A percentile compares a stretch with the other conserved stretches of the same genome.
These are phyloP conservation scores for Didymella exigua DNA, from an alignment of 2,329 filamentous ascomycete genomes.

Conservation along the genomic window DNA sequence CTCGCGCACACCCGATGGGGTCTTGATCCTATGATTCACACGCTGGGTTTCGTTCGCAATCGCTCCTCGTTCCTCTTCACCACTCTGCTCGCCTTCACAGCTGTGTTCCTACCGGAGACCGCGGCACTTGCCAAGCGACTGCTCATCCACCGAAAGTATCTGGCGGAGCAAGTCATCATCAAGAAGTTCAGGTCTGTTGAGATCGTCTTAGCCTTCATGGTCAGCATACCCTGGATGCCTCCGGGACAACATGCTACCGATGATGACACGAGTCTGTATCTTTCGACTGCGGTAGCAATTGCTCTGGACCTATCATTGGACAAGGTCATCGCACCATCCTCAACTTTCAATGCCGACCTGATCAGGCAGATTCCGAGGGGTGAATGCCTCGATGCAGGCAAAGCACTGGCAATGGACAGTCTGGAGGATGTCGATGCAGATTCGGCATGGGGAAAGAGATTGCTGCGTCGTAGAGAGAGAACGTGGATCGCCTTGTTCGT, in stretches of 20 bases:
- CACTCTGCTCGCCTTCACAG: slow-evolving; percentile 70
- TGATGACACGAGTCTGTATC: slow-evolving; percentile 74
- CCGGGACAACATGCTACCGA: slow-evolving; percentile 70
- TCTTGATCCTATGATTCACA: slow-evolving; percentile 71
- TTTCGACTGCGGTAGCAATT: slow-evolving; percentile 71
- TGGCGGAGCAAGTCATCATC: slow-evolving; percentile 67
- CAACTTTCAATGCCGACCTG: slow-evolving; percentile 54
- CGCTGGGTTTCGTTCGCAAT: slow-evolving; percentile 66
- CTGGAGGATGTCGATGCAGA: slow-evolving; percentile 66
- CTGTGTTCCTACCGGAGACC: slow-evolving; percentile 69
- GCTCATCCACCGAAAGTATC: slow-evolving; percentile 65
- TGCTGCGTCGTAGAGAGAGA: slow-evolving; percentile 69
- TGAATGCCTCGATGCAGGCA: slow-evolving; percentile 71
- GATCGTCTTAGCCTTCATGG: slow-evolving; percentile 75
- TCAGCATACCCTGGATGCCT: slow-evolving; percentile 77
- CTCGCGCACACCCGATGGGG: slow-evolving; percentile 77
- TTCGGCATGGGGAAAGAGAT: slow-evolving; percentile 64
- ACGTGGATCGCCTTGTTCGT: slow-evolving; percentile 76
- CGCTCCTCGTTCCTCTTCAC: slow-evolving; percentile 75
- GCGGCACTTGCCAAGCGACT: slow-evolving; percentile 69
- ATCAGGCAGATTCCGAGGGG: slow-evolving; percentile 62
- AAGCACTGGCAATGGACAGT: slow-evolving; percentile 70
- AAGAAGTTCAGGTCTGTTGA: slow-evolving; percentile 72
- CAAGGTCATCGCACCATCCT: slow-evolving; percentile 67
- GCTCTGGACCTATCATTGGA: slow-evolving; percentile 72